Evolutionary conservation across 768 basidiomycete species (phyloP), one percentile per base, ranked within the genome.

Genomic region (Suillus tomentosus): DNA sequence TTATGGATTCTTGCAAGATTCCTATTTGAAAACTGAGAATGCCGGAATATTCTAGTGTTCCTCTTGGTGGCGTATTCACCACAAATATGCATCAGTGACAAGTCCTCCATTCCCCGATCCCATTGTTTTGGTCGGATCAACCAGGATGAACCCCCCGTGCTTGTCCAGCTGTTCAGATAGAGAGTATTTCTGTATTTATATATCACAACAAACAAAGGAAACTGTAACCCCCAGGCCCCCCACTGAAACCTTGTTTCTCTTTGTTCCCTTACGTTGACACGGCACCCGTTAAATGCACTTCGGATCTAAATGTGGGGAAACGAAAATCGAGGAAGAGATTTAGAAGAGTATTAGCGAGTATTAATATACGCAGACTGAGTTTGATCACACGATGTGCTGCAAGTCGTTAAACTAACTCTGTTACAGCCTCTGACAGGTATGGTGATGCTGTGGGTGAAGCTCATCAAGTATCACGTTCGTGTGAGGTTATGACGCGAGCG

Each of bases 31-130:
- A 22, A 5, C 42, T 58, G 7, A 19, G 17, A 31, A 42, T 17
- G 24, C 53, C 53, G 34, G 53, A 54, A 54, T 19, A 53, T 53
- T 53, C 51, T 53, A 53, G 53, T n/a, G 11, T n/a, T 54, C 34
- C 53, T n/a, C 53, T 37, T 54, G 53, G 19, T 54, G 34, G 31
- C 53, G 31, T 34, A 54, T 54, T 54, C 19, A 19, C 11, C 19
- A 54, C 31, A 54, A 6, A 34, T 54, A 19, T 54, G 51, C 19
- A 54, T 13, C 19, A 24, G 24, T 27, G 39, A 27, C 39, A 58
- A 14, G 14, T 60, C 53, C 34, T 62, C 27, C 61, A 62, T 62
- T 62, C 19, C 37, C 61, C 37, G 54, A 58, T 60, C 19, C 56
- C 37, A 40, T 62, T 62, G 57, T 62, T 60, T 11, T 62, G 34